Conservation (phyloP, 768 basidiomycete species). For the Mycena crocata region DNA sequence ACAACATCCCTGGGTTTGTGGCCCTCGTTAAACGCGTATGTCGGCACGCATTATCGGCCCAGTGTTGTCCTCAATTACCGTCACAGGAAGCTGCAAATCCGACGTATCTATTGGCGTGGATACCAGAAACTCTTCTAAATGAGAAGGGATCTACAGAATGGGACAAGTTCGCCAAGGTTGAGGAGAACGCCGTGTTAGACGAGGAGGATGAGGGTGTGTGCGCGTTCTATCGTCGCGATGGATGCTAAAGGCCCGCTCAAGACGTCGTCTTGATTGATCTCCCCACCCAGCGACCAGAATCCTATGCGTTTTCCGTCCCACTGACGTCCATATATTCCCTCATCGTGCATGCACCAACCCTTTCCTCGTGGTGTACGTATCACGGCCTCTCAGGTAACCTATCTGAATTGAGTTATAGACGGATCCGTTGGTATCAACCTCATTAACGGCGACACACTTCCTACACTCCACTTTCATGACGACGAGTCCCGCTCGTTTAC, state of each 20-base stretch:
- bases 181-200: slow-evolving; percentile 67
- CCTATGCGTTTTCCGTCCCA: slow-evolving; percentile 96
- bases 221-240: slow-evolving; percentile 5
- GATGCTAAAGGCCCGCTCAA: slow-evolving; percentile 7
- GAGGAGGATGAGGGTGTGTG: slow-evolving; percentile 81
- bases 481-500: slow-evolving; percentile 91
- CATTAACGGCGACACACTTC: slow-evolving; percentile 85
- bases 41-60: slow-evolving; percentile 30
- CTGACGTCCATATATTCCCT: slow-evolving; percentile 91
- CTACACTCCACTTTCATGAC: slow-evolving; percentile 95
- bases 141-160: slow-evolving; percentile 87
- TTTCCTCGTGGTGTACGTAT: slow-evolving; percentile 83
- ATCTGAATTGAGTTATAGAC: slow-evolving; percentile 57
- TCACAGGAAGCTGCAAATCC: slow-evolving; percentile 79
- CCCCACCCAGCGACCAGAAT: slow-evolving; percentile 85
- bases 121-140: slow-evolving; percentile 86
- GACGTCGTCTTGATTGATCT: slow-evolving; percentile 89
- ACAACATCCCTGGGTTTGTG: slow-evolving; percentile 95
- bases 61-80: slow-evolving; percentile 17
- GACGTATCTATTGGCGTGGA: slow-evolving; percentile 90
- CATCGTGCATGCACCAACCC: slow-evolving; percentile 83
- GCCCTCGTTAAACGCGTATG: slow-evolving; percentile 90
- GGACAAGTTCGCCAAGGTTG: slow-evolving; percentile 90
- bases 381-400: slow-evolving; percentile 35
- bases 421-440: slow-evolving; percentile 92